Evolutionary conservation across 2,329 filamentous ascomycete species (phyloP).

Genomic region (Pseudocercospora eumusae): DNA sequence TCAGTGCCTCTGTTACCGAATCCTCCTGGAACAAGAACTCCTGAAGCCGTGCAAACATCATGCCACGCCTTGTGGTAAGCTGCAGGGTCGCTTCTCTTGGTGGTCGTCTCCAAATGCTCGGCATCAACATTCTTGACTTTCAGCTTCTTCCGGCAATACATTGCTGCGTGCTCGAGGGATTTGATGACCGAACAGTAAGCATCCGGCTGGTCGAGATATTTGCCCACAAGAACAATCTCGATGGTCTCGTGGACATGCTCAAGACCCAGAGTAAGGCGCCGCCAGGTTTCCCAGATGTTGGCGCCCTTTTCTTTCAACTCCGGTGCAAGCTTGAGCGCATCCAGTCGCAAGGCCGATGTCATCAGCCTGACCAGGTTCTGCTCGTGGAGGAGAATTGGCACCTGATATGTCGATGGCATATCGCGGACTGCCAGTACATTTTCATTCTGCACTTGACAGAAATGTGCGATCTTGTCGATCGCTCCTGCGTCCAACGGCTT

Average conservation of each 20-base stretch:
- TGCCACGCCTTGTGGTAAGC: conserved; percentile 82
- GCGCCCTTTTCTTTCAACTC: conserved; percentile 63
- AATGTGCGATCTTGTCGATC: conserved; percentile 82
- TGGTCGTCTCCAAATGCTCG: conserved; percentile 73
- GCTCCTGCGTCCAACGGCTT: conserved; percentile 70
- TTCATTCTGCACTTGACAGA: conserved; percentile 81
- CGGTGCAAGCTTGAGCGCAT: conserved; percentile 52
- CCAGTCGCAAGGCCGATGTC: conserved; percentile 64
- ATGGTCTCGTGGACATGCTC: conserved; percentile 69
- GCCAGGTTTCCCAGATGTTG: conserved; percentile 78
- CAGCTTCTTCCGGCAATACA: conserved; percentile 79
- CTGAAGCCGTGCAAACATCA: conserved; percentile 68
- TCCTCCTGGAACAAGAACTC: conserved; percentile 71
- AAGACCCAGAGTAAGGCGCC: conserved; percentile 66
- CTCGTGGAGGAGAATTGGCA: conserved; percentile 84
- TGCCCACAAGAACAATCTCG: conserved; percentile 84
- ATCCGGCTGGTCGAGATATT: conserved; percentile 83
- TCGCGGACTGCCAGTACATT: conserved; percentile 87
- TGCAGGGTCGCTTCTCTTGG: conserved; percentile 63
- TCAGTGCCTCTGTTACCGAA: conserved; percentile 81
- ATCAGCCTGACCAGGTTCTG: conserved; percentile 74
- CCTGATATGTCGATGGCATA: conserved; percentile 88
- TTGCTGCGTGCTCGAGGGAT: conserved; percentile 85
- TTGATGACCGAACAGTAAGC: conserved; percentile 84
- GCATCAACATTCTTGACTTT: conserved; percentile 84